A percentile compares a stretch with the other conserved stretches of the same genome.
Evolutionary conservation across 495 filamentous ascomycete species (phyloP).

Genomic region (Penicillium dipodomyicola): DNA sequence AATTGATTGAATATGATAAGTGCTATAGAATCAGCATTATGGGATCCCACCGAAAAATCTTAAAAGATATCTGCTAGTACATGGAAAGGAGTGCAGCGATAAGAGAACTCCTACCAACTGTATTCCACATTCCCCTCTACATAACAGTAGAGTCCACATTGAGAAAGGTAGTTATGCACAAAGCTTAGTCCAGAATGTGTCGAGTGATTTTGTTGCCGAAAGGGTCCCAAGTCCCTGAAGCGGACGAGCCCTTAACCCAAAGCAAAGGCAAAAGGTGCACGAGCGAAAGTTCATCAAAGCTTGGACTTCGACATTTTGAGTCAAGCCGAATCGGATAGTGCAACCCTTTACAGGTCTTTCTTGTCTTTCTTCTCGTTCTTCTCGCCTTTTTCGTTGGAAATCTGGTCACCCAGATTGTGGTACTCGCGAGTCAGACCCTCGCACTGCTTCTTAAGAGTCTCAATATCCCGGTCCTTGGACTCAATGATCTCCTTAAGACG

Average conservation of each 20-base stretch:
- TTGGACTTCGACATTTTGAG: not conserved
- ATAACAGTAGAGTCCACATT: not conserved
- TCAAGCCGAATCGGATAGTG: not conserved
- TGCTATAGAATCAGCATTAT: slow-evolving; percentile 7
- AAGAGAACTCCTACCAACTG: not conserved
- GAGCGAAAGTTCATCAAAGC: not conserved
- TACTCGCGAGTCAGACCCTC: slow-evolving; percentile 78
- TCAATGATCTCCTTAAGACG: slow-evolving; percentile 67
- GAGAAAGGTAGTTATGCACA: slow-evolving; percentile 11
- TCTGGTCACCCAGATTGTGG: slow-evolving; percentile 72
- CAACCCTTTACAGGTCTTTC: slow-evolving; percentile 61
- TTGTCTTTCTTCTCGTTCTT: slow-evolving; percentile 66
- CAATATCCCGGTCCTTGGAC: slow-evolving; percentile 69
- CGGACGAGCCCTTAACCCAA: not conserved
- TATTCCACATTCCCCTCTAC: not conserved
- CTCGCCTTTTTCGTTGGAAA: slow-evolving; percentile 55
- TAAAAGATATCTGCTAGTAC: slow-evolving; percentile 1
- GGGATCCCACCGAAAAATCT: slow-evolving; percentile 3
- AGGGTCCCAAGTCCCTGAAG: not conserved
- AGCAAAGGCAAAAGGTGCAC: not conserved
- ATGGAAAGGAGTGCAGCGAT: not conserved
- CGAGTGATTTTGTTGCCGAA: not conserved
- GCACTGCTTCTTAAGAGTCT: slow-evolving; percentile 81
- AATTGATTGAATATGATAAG: slow-evolving; percentile 4
- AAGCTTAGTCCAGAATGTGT: not conserved